Conservation (phyloP, 768 basidiomycete genomes). For the Stropharia rugosoannulata region DNA sequence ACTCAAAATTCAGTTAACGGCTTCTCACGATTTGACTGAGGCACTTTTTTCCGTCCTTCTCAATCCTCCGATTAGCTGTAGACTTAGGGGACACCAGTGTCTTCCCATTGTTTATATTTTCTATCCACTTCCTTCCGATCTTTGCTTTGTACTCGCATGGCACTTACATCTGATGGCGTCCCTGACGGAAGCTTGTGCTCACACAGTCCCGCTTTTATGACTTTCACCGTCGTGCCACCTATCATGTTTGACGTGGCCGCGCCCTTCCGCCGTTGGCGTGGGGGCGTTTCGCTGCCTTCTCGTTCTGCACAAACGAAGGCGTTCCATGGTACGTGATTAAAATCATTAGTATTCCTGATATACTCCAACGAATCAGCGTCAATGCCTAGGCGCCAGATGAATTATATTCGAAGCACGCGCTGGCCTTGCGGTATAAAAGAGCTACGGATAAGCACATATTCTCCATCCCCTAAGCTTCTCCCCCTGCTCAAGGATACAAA, state of each 20-base stretch:
- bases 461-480: not conserved
- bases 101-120: not conserved
- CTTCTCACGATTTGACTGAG: not conserved
- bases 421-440: no score
- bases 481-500: not conserved
- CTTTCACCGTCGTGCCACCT: not conserved
- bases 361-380: no score
- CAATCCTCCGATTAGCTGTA: not conserved
- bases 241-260: conserved; percentile 2
- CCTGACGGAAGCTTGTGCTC: not conserved
- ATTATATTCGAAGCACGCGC: not conserved
- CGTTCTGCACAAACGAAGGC: no score
- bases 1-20: not conserved
- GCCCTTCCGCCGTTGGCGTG: not conserved
- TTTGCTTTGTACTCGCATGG: not conserved
- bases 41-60: not conserved
- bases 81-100: not conserved
- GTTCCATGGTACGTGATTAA: not conserved
- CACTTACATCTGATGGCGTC: conserved; percentile 1
- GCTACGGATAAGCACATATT: no score
- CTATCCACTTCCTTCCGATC: conserved; percentile 4
- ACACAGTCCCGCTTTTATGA: not conserved
- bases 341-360: not conserved
- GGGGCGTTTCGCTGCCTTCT: no score
- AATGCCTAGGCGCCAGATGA: not conserved